Evolutionary conservation across 305 asterid species (phyloP), one percentile per base, ranked within the genome.

Genomic region (Rubia tinctorum): DNA sequence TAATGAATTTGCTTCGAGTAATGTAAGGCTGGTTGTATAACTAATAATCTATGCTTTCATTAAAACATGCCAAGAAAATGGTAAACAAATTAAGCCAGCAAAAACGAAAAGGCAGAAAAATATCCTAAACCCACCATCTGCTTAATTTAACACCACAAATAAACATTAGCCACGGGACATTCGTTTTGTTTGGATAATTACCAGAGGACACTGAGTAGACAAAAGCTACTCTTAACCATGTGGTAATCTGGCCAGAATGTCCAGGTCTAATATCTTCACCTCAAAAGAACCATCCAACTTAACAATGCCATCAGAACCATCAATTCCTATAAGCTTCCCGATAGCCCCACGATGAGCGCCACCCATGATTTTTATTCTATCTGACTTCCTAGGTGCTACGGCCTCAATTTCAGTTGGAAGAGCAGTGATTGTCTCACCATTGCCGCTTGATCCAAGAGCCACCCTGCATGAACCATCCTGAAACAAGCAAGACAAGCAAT

Each of bases 401-500:
- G 91, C 79, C 74, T 87, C 96, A 5, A 95, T 78, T 42, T 95
- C 99, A 22, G 77, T 86, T 7, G 96, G 89, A 72, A 83, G 86
- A 11, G 75, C 85, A 13, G 87, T 90, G 66, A 95, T 65, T 2
- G 69, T 73, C 42, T 90, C 97, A n/a, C 98, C 99, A 60, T 79
- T 89, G 71, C 94, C 96, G 23, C 82, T 86, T 20, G 91, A 82
- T 51, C 99, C 97, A 22, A 95, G 94, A 72, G 88, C 88, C 30
- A 95, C 80, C 80, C 85, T 83, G 78, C 97, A 95, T 1, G 97
- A 86, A 62, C 97, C 97, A 79, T 95, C 98, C 99, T 92, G 82
- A 71, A 60, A 71, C 79, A 66, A 63, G 25, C 60, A 53, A 53
- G 10, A n/a, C 25, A 53, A 68, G 40, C 47, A 73, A 71, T 2